These are phyloP conservation scores for Jatropha podagrica DNA, from an alignment of 441 rosid genomes.

Conservation along the genomic window DNA sequence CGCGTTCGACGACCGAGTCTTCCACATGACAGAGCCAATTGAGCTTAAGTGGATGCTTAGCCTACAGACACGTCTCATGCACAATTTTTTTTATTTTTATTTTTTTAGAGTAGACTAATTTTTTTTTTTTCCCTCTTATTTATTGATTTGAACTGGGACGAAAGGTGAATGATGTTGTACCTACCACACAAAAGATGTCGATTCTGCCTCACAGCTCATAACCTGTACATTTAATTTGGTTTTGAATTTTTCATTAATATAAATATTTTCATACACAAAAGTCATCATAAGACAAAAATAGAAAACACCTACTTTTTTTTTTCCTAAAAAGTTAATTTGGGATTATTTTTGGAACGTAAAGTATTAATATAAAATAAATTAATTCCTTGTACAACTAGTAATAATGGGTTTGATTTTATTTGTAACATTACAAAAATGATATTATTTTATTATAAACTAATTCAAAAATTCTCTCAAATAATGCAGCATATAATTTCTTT, in stretches of 20 bases:
- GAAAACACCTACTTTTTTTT: too few species aligned
- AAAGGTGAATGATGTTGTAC: constrained; percentile 2
- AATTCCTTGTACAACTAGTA: not conserved
- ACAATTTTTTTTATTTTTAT: not conserved
- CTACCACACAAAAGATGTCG: not conserved
- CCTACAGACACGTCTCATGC: not conserved
- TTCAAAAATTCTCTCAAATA: too few species aligned
- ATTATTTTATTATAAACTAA: too few species aligned
- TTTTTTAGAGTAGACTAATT: not conserved
- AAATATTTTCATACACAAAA: too few species aligned
- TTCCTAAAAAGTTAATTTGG: too few species aligned
- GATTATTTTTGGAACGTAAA: not conserved
- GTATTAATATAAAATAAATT: not conserved
- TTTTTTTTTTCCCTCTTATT: not conserved
- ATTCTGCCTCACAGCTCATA: constrained; percentile 1
- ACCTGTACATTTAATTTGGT: not conserved
- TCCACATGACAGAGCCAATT: constrained; percentile 19
- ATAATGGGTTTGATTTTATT: too few species aligned
- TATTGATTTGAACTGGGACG: not conserved
- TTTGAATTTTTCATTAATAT: not conserved
- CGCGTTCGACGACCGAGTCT: constrained; percentile 42
- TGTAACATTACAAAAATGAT: too few species aligned
- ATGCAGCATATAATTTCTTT: too few species aligned
- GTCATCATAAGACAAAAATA: too few species aligned
- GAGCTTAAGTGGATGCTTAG: not conserved